Percentiles rank a stretch among this genome's conserved stretches.
Conservation (phyloP, 805 yeast genomes). For the Starmerella bombicola region DNA sequence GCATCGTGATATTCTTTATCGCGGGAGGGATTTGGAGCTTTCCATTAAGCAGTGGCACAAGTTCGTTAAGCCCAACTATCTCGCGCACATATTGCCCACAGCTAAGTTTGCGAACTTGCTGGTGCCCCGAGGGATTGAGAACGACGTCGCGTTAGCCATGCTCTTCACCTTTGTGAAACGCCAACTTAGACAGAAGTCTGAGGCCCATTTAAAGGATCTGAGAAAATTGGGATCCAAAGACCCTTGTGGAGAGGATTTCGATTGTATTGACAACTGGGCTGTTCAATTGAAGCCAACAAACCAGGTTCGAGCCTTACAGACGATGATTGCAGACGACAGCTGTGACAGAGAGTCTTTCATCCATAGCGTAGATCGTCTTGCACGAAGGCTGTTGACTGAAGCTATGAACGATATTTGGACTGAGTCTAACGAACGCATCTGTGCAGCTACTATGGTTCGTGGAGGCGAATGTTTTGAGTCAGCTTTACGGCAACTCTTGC, state of each 20-base stretch:
- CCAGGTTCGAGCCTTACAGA: conserved; percentile 60
- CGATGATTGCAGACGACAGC: conserved; percentile 46
- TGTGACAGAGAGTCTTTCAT: conserved; percentile 66
- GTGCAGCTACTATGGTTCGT: conserved; percentile 69
- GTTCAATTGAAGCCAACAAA: conserved; percentile 31
- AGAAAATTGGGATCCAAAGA: conserved; percentile 39
- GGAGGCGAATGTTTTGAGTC: conserved; percentile 89
- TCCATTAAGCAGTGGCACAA: conserved; percentile 79
- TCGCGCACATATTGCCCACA: conserved; percentile 58
- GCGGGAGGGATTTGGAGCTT: conserved; percentile 77
- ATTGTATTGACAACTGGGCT: conserved; percentile 6
- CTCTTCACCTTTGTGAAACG: conserved; percentile 67
- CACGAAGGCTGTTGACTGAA: conserved; percentile 52
- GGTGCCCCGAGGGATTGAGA: conserved; percentile 84
- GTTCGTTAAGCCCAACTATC: conserved; percentile 88
- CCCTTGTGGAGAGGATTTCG: conserved; percentile 14
- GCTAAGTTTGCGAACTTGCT: conserved; percentile 72
- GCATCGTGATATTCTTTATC: conserved; percentile 68
- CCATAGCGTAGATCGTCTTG: conserved; percentile 75
- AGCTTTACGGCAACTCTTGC: conserved; percentile 61
- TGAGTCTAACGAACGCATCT: conserved; percentile 28
- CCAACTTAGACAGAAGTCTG: conserved; percentile 54
- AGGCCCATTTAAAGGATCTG: conserved; percentile 52
- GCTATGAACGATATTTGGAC: conserved; percentile 42
- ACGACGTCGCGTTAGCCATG: conserved; percentile 63